Evolutionary conservation across 2,329 filamentous ascomycete species (phyloP), one percentile per base, ranked within the genome.

Genomic region (Ophiostoma tasmaniense): DNA sequence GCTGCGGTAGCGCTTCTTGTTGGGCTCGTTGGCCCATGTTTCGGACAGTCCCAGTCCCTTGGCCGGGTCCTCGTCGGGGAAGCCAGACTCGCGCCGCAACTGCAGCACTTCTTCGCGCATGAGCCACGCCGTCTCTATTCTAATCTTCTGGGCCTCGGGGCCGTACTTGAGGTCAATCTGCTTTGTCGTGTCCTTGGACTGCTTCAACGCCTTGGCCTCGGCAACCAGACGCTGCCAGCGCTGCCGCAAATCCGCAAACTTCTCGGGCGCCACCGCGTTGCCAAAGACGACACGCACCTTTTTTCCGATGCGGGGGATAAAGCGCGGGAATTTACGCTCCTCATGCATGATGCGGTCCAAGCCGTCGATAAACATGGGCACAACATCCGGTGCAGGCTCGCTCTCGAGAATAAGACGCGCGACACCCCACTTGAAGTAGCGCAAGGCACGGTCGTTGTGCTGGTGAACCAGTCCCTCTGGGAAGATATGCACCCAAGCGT

Each of bases 401-500:
- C 90, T 87, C 78, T 99, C 95, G 64, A 99, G 86, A 70, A 99
- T 95, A 70, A 98, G 84, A 1, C 95, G 87, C 7, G 94, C 92
- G 1, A 98, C 84, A 0, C 95, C 95, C 95, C 95, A 99, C 81
- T 97, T 97, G 86, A 98, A 98, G 80, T 99, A 99, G 37, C 95
- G 90, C 83, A 98, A 89, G 8, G 89, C 87, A 74, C 88, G 87
- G 59, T 88, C 82, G 1, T 90, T 85, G 73, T 92, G 89, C 80
- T 99, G 95, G 78, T 98, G 93, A 64, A 97, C 92, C 78, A 91
- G 92, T 65, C 93, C 95, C 79, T 99, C 95, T 14, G 95, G 95
- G 78, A 98, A 98, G 68, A 98, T 90, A 78, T 99, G 95, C 3
- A 99, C 82, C 95, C 95, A 99, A 62, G 87, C 87, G 77, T 91